Evolutionary conservation across 495 filamentous ascomycete species (phyloP), one percentile per base, ranked within the genome.

Genomic region (Penicillium cataractarum): DNA sequence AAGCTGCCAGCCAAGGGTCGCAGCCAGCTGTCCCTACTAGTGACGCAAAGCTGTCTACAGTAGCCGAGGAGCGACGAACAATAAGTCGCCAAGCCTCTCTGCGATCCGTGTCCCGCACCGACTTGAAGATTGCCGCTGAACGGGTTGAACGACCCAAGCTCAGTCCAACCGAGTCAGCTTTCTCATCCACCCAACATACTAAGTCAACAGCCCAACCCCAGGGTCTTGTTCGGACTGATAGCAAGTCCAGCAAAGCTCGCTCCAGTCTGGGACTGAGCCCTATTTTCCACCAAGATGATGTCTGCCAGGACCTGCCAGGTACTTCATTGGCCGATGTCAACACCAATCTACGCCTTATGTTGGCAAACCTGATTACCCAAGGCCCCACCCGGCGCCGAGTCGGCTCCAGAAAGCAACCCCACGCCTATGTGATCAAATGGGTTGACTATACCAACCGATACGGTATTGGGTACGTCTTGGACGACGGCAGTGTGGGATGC

Each of bases 381-480:
- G 74, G 77, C 9, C 62, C 77, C 4, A 63, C 62, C 37, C 76
- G 79, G 21, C 72, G 76, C 33, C 70, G 78, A 8, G 66, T 67
- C 7, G 67, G 69, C 0, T 56, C 72, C 0, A 65, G 74, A 51
- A 71, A 76, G 39, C 61, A 74, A 17, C 78, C 79, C 1, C 79
- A 82, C 51, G 63, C 78, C 21, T 82, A 82, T 67, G 90, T 96
- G 24, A 88, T 92, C 24, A 95, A 94, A 71, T 96, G 92, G 92
- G 92, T 96, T n/a, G 92, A 96, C 67, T 96, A 95, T 66, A 92
- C 92, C 27, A 95, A 95, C 73, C 91, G 92, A 65, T 93, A 92
- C 67, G 92, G 92, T 1, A 82, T 94, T 40, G 92, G 92, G 5
- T 96, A 96, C 64, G 90, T 93, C 40, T 75, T 96, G 33, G 91